Evolutionary conservation across 2,329 filamentous ascomycete genomes (phyloP).

Genomic region (Monilinia aucupariae): DNA sequence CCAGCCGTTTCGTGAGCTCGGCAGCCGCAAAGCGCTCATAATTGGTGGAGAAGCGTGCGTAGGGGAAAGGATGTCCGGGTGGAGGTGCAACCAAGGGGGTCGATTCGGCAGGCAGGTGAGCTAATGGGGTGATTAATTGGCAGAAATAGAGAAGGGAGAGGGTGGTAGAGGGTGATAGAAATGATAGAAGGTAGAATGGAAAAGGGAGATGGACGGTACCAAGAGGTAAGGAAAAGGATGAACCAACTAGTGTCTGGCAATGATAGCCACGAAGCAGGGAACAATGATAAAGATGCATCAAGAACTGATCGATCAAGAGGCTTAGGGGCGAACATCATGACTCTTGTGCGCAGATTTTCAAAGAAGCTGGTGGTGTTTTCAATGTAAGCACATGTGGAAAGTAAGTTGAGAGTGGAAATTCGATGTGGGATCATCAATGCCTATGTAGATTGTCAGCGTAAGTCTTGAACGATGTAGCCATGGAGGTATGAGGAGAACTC

Average conservation of each 20-base stretch:
- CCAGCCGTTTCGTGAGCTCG: constrained; percentile 66
- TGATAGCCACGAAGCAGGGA: constrained; percentile 57
- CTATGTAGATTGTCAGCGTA: constrained; percentile 11
- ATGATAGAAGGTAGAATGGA: constrained; percentile 37
- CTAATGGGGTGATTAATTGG: not conserved
- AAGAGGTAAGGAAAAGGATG: constrained; percentile 40
- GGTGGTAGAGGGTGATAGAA: constrained; percentile 50
- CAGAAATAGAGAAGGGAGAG: constrained; percentile 49
- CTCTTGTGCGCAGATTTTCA: constrained; percentile 57
- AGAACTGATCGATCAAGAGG: constrained; percentile 60
- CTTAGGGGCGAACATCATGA: constrained; percentile 62
- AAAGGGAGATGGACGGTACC: constrained; percentile 34
- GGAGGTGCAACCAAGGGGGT: constrained; percentile 40
- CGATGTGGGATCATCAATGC: constrained; percentile 48
- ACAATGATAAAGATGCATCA: constrained; percentile 61
- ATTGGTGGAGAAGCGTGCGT: constrained; percentile 62
- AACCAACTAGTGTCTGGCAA: constrained; percentile 52
- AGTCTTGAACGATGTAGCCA: not conserved
- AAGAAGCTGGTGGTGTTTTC: constrained; percentile 57
- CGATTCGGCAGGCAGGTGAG: constrained; percentile 40
- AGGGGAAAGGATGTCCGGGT: constrained; percentile 32
- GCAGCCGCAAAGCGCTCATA: constrained; percentile 77
- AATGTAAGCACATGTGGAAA: constrained; percentile 56
- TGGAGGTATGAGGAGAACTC: constrained; percentile 27
- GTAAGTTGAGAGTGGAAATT: constrained; percentile 52